phyloP scores from a whole-genome alignment of 2,329 filamentous ascomycete genomes.

The Cylindrodendrum hubeiense region DNA sequence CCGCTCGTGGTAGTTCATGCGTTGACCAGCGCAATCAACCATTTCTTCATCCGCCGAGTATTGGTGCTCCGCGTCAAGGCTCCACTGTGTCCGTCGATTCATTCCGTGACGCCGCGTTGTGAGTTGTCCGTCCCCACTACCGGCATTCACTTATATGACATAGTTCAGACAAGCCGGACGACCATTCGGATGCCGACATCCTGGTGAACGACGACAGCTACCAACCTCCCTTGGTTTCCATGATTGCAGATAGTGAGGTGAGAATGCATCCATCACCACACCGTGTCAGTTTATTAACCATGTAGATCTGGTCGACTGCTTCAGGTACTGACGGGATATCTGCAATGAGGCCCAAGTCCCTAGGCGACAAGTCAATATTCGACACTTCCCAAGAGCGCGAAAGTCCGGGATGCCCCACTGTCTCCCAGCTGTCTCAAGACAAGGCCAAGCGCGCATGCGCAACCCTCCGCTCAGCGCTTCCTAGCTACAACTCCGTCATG shows the following conservation, averaged over 20 bases:
- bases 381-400: not conserved
- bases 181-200: constrained; percentile 3
- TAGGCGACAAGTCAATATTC: not conserved
- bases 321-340: not conserved
- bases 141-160: not conserved
- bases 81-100: not conserved
- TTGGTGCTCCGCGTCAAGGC: not conserved
- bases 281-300: not conserved
- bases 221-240: constrained; percentile 6
- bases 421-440: not conserved
- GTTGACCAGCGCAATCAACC: constrained; percentile 6
- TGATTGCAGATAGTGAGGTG: constrained; percentile 12
- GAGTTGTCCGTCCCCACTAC: not conserved
- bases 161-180: not conserved
- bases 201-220: not conserved
- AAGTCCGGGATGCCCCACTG: not conserved
- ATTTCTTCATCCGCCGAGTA: not conserved
- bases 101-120: not conserved
- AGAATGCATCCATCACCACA: not conserved
- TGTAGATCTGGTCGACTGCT: constrained; percentile 4
- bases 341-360: not conserved
- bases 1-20: constrained; percentile 1
- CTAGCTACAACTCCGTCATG: constrained; percentile 12
- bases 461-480: constrained; percentile 9
- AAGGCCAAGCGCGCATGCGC: constrained; percentile 16